These are phyloP conservation scores for Thymus quinquecostatus DNA, from an alignment of 257 asterid species.

Conservation along the genomic window DNA sequence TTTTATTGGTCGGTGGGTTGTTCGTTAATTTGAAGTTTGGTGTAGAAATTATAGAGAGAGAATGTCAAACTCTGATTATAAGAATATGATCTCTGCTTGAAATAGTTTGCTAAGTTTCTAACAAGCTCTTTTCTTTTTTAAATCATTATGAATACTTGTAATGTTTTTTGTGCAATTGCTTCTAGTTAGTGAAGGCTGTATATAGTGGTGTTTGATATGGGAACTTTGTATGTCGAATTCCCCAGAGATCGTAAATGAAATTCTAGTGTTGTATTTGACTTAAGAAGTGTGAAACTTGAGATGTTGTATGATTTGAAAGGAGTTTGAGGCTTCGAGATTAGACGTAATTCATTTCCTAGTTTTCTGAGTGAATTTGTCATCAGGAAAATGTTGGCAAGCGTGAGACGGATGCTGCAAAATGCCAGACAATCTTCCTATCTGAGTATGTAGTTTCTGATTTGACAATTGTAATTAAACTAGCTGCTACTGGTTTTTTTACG, in stretches of 20 bases:
- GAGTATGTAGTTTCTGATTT: constrained; percentile 54
- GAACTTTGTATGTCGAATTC: background rate
- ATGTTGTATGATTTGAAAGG: background rate
- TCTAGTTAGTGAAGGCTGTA: background rate
- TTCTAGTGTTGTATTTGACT: background rate
- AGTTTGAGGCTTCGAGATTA: background rate
- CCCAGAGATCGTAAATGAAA: background rate
- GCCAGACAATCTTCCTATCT: constrained; percentile 91
- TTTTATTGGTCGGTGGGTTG: constrained; percentile 1
- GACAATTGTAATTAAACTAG: constrained; percentile 6
- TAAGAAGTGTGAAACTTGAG: background rate
- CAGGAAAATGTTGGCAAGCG: constrained; percentile 75
- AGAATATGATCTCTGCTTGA: constrained; percentile 12
- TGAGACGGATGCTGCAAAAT: constrained; percentile 88
- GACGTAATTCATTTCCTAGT: background rate
- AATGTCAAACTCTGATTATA: too few relatives aligned
- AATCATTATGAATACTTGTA: too few relatives aligned
- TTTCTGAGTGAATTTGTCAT: constrained; percentile 27
- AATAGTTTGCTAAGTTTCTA: background rate
- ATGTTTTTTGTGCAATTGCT: background rate
- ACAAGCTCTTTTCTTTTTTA: too few relatives aligned
- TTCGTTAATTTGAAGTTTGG: constrained; percentile 6
- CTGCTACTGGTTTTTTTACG: constrained; percentile 8
- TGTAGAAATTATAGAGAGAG: background rate
- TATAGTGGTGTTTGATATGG: constrained; percentile 5